Conservation (phyloP, 345 rosid species). For the Arabidopsis thaliana region TAIR10.1 NC_003076.8:21947501-21948000, state of each 20-base stretch:
- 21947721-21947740: conserved; percentile 13
- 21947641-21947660: conserved; percentile 96
- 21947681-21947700: conserved; percentile 99
- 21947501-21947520: conserved; percentile 99
- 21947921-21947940: conserved; percentile 93
- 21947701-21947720: conserved; percentile 86
- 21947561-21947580: conserved; percentile 1
- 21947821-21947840: conserved; percentile 47
- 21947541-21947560: conserved; percentile 30
- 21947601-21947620: conserved; percentile 7
- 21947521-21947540: conserved; percentile 94
- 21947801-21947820: conserved; percentile 10
- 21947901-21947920: conserved; percentile 90
- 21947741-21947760: conserved; percentile 18
- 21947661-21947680: conserved; percentile 95
- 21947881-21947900: conserved; percentile 87
- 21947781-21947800: background rate
- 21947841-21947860: conserved; percentile 64
- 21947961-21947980: conserved; percentile 84
- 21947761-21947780: background rate
- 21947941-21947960: conserved; percentile 70
- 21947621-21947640: conserved; percentile 77
- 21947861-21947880: conserved; percentile 71
- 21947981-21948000: conserved; percentile 95
- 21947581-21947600: conserved; percentile 6